These are phyloP conservation scores for Whalleya microplaca DNA, from an alignment of 2,329 filamentous ascomycete species.

Conservation along the genomic window DNA sequence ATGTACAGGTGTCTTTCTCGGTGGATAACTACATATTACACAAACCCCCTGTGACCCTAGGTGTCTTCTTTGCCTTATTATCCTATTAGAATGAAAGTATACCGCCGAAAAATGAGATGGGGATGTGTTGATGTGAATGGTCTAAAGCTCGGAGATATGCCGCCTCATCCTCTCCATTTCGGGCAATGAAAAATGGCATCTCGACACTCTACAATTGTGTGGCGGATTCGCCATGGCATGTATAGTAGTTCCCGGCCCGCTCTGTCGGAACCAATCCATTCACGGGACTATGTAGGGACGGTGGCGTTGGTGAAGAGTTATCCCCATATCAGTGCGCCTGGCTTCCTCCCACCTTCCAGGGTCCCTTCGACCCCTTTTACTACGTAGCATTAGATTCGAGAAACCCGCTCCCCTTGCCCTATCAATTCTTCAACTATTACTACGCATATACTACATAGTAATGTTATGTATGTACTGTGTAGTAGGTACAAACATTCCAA, in stretches of 20 bases:
- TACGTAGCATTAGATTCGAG: background rate
- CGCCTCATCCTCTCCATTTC: conserved; percentile 13
- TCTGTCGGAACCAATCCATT: conserved; percentile 21
- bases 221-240: background rate
- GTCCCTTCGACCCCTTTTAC: background rate
- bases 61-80: background rate
- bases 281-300: background rate
- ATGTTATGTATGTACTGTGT: no score
- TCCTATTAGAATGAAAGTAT: conserved; percentile 9
- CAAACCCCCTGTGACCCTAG: background rate
- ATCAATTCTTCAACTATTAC: background rate
- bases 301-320: background rate
- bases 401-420: background rate
- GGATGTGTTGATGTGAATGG: conserved; percentile 1
- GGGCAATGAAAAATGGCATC: conserved; percentile 4
- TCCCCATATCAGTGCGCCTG: background rate
- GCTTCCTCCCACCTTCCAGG: background rate
- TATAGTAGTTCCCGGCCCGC: conserved; percentile 14
- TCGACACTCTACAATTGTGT: conserved; percentile 1
- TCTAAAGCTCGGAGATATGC: conserved; percentile 7
- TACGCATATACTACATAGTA: no score
- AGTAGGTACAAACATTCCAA: no score
- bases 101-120: conserved; percentile 2
- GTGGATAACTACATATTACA: no score
- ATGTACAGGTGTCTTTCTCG: background rate